Base-by-base conservation (phyloP, 2,329 filamentous ascomycete genomes). In the Ophiostoma sp. region DNA sequence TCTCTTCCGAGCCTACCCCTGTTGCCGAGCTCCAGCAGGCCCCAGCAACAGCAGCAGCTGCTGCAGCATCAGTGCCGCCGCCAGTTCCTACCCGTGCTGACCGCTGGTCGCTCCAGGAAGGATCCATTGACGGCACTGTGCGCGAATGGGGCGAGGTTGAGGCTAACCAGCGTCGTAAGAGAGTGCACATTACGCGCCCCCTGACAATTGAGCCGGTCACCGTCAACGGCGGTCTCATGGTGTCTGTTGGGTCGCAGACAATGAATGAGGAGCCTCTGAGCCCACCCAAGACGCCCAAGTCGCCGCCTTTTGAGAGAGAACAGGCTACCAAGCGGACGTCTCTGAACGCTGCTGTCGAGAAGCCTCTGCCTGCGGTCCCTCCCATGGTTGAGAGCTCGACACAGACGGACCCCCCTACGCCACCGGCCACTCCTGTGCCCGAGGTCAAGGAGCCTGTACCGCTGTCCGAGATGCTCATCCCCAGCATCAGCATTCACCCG, bases 401-500 rank as follows among this genome's bases (percentile, higher is more conserved):
- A 0, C 90, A 92, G 77, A 92, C 90, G 0, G 84, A 84, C 67
- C 71, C 71, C 4, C 74, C 78, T n/a, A 71, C 77, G 1, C 76
- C 72, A 1, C 71, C 72, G 1, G 66, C 72, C 1, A 60, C 69
- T 3, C 70, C 69, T 6, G 48, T 68, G 44, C 67, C 72, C 20
- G 48, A 52, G n/a, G 65, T 68, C 3, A 66, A 67, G 13, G 27
- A 41, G 20, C 41, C 71, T 15, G n/a, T 71, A 15, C 60, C 70
- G 0, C 27, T 72, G 10, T 52, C 67, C 11, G 79, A 79, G 74
- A 79, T 87, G 71, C 76, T 83, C 4, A 90, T 97, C 72, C 94
- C 94, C 0, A 91, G 89, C 75, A 99, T 99, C 77, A 91, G 92
- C 70, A 92, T 99, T 68, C 91, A 96, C 75, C 95, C 95, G 41